Base-by-base conservation (phyloP, 495 filamentous ascomycete species). In the Talaromyces stipitatus region DNA sequence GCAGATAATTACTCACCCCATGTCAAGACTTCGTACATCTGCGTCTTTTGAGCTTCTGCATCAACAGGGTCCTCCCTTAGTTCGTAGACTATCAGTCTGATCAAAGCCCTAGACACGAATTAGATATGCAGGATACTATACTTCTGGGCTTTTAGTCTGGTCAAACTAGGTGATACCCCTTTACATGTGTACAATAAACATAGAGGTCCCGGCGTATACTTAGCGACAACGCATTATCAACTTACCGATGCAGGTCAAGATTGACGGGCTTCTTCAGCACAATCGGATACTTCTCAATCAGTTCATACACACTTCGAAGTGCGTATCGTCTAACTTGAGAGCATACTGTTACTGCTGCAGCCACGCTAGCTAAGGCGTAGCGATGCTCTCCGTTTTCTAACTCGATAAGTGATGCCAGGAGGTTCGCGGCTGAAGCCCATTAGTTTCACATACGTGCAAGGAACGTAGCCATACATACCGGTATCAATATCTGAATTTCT, bases 11-110 rank as follows among this genome's bases (percentile, higher is more conserved):
- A 59, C 78, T 64, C 59, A 88, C 84, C 84, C 60, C 70, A 71
- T 58, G 90, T 83, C 63, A 91, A 88, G 9, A 83, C 55, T 50
- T 72, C 72, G 54, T 84, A 87, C 1, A 90, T 64, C 52, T 84
- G 75, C 12, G 78, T 69, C 14, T 80, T 57, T 87, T 91, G 29
- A 83, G 60, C 3, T 95, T 80, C 28, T 85, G 66, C 69, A 88
- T 95, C 56, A 89, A 94, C 22, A 10, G 50, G 14, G 6, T 52
- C n/a, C 8, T 52, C 50, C 11, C 46, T 47, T 4, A 55, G 10
- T 24, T 55, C 53, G n/a, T 26, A 28, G 14, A 28, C 22, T 23
- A 55, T 45, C 0, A 55, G 30, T 30, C 36, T 36, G 23, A 55
- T 29, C 23, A 41, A 24, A 45, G 32, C 36, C 18, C 53, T 55